Evolutionary conservation across 495 filamentous ascomycete genomes (phyloP), one percentile per base, ranked within the genome.

Genomic region (Podospora bellae-mahoneyi): DNA sequence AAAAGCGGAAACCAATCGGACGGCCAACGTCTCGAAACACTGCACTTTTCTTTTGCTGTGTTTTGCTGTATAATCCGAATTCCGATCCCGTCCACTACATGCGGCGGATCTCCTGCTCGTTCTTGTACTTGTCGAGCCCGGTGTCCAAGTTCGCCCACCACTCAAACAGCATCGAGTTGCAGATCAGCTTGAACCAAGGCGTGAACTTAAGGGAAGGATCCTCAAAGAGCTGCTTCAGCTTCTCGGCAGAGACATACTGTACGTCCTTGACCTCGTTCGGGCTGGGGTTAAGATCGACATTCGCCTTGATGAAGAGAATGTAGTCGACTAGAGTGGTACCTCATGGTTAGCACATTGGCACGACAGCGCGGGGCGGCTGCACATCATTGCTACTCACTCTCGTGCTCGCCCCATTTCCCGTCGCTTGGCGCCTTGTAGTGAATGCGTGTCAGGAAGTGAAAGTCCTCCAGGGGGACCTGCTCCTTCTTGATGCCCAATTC

Each of bases 101-200:
- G 67, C 95, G 88, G 60, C 92, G 87, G 69, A 99, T 98, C 73
- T 91, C 82, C 76, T 85, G 90, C 82, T 98, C 93, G 70, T 89
- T 89, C 79, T 83, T 86, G 82, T 95, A 97, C 81, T 90, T 90
- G 64, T 96, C 92, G 70, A 98, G 81, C 5, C 89, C 85, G 28
- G 85, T 83, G 68, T 93, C 90, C 39, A 98, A 86, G 78, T 93
- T 89, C 73, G 88, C 86, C 95, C 95, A 99, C 95, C 95, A 99
- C 78, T 98, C 93, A 74, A 96, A 98, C 58, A 99, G 87, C 93
- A 98, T 91, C 63, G 92, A 93, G 72, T 97, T 80, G 84, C 96
- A 99, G 75, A 99, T 98, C 71, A 99, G 88, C 86, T 97, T 97
- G 84, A 99, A 99, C 95, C 95, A 99, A 1, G 95, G 95, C 6